phyloP scores from a whole-genome alignment of 176 grass and related monocot genomes.

The Carex littledalei region DNA sequence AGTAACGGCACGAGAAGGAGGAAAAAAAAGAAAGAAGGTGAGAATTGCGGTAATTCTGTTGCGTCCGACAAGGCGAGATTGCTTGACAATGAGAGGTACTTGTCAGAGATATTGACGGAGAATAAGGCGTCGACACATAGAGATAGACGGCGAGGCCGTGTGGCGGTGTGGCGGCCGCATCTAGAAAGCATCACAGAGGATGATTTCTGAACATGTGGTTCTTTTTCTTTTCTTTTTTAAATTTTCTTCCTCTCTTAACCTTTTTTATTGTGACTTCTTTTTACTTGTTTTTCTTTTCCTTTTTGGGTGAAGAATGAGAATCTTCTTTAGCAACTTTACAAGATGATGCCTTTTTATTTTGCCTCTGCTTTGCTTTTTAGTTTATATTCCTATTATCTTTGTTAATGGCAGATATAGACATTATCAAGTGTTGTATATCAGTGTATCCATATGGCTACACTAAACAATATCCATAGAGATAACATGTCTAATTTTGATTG shows the following conservation, averaged over 20 bases:
- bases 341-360: conserved; percentile 52
- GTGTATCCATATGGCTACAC: neutral
- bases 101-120: conserved; percentile 88
- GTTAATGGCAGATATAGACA: conserved; percentile 13
- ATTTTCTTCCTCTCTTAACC: conserved; percentile 14
- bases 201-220: conserved; percentile 64
- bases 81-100: conserved; percentile 75
- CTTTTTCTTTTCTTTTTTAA: neutral
- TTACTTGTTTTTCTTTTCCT: conserved; percentile 35
- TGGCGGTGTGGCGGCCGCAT: conserved; percentile 89
- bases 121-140: conserved; percentile 46
- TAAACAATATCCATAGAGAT: conserved; percentile 3
- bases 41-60: neutral
- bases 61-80: conserved; percentile 55
- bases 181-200: conserved; percentile 95
- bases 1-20: conserved; percentile 27
- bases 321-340: conserved; percentile 49
- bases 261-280: conserved; percentile 35
- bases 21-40: conserved; percentile 45
- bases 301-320: conserved; percentile 41
- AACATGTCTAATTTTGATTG: neutral
- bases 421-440: neutral
- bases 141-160: conserved; percentile 62
- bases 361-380: conserved; percentile 18
- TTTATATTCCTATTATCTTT: conserved; percentile 34